Percentiles rank a stretch among this genome's conserved stretches.
Conservation (phyloP, 2,329 filamentous ascomycete species). For the Piedraia hortae region DNA sequence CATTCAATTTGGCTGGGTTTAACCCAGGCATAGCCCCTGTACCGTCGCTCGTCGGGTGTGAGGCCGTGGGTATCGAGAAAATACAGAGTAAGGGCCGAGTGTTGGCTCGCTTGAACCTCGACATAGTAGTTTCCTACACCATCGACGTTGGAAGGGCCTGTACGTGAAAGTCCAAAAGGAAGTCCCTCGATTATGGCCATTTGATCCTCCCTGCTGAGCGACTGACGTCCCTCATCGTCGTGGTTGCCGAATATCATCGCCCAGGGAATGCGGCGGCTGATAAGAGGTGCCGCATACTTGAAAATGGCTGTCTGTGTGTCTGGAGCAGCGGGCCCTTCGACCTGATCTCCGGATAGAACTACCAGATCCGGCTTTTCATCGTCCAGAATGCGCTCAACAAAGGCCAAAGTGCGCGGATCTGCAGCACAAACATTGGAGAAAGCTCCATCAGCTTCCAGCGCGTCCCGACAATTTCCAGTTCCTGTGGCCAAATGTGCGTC, state of each 20-base stretch:
- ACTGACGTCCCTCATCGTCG: slow-evolving; percentile 47
- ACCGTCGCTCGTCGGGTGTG: slow-evolving; percentile 66
- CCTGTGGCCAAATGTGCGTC: slow-evolving; percentile 87
- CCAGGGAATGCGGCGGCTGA: slow-evolving; percentile 71
- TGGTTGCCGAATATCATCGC: slow-evolving; percentile 93
- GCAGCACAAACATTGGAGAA: slow-evolving; percentile 39
- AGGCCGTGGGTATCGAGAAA: slow-evolving; percentile 82
- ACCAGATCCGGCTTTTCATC: slow-evolving; percentile 86
- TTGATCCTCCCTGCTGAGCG: slow-evolving; percentile 41
- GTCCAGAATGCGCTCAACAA: slow-evolving; percentile 56
- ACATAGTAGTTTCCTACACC: slow-evolving; percentile 89
- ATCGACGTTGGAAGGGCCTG: slow-evolving; percentile 59
- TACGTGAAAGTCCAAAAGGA: slow-evolving; percentile 65
- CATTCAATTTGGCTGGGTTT: slow-evolving; percentile 84
- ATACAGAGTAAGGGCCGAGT: slow-evolving; percentile 85
- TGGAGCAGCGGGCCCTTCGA: slow-evolving; percentile 77
- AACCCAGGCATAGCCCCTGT: slow-evolving; percentile 89
- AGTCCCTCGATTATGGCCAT: slow-evolving; percentile 71
- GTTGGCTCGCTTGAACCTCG: slow-evolving; percentile 56
- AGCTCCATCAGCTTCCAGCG: slow-evolving; percentile 26
- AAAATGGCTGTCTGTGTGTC: slow-evolving; percentile 84
- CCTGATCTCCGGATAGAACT: slow-evolving; percentile 74
- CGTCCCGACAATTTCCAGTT: slow-evolving; percentile 57
- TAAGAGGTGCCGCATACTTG: slow-evolving; percentile 67
- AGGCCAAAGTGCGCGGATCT: slow-evolving; percentile 73